Percentiles rank a stretch among this genome's conserved stretches.
Evolutionary conservation across 73 alveolate genomes (phyloP).

Genomic region (Blepharisma stoltei): DNA sequence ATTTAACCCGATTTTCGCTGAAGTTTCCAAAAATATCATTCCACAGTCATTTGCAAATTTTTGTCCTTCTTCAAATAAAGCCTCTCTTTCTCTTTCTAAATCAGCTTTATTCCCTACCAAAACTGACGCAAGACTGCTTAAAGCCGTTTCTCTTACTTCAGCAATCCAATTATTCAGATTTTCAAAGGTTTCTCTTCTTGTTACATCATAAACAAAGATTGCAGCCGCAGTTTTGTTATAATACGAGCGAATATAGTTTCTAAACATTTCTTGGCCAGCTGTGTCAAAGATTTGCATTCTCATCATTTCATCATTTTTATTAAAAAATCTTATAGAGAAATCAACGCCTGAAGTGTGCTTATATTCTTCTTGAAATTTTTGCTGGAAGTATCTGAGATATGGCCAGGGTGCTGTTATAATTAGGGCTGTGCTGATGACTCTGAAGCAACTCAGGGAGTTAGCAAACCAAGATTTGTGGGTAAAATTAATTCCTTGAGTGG

Average conservation of each 20-base stretch:
- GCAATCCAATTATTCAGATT: not conserved
- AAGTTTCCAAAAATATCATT: not conserved
- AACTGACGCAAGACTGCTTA: not conserved
- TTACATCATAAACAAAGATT: constrained; percentile 38
- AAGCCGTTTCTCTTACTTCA: not conserved
- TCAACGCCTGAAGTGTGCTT: no score
- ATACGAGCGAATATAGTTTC: constrained; percentile 26
- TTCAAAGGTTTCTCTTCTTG: constrained; percentile 34
- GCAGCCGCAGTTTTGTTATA: constrained; percentile 36
- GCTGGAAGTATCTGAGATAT: no score
- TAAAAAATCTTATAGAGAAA: no score
- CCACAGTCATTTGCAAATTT: not conserved
- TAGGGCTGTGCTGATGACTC: no score
- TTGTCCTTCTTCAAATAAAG: not conserved
- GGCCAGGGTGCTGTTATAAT: no score
- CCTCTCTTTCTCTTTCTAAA: not conserved
- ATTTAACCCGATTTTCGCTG: not conserved
- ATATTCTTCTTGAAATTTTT: no score
- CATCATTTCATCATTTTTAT: no score
- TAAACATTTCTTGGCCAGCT: constrained; percentile 41
- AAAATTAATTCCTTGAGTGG: no score
- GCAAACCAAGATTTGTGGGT: no score
- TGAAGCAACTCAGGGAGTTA: no score
- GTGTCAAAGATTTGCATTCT: constrained; percentile 2
- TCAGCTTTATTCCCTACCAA: not conserved